phyloP scores from a whole-genome alignment of 2,329 filamentous ascomycete genomes.

The Phialocephala sp. region DNA sequence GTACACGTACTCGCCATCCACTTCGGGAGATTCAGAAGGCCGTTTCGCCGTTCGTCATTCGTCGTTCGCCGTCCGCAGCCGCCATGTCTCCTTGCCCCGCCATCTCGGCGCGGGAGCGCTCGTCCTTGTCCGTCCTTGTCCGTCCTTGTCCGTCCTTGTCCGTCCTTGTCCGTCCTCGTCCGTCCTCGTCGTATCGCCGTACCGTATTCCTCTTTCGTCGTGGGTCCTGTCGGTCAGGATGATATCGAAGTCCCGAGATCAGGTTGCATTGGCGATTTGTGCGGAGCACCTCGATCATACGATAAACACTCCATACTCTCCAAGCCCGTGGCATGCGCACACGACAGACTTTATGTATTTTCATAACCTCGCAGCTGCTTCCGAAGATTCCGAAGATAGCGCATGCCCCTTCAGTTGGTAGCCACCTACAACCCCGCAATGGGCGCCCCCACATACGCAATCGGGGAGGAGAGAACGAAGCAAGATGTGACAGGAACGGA shows the following conservation, averaged over 20 bases:
- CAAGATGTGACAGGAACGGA: not conserved
- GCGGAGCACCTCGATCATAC: not conserved
- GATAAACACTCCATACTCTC: not conserved
- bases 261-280: not conserved
- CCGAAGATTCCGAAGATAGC: conserved; percentile 7
- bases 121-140: too few species aligned
- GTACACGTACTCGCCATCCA: not conserved
- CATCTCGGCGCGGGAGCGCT: not conserved
- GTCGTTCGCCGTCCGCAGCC: not conserved
- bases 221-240: not conserved
- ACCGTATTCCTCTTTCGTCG: too few species aligned
- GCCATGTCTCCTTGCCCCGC: not conserved
- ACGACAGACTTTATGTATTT: conserved; percentile 10
- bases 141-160: too few species aligned
- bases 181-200: not conserved
- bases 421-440: not conserved
- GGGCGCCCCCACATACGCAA: not conserved
- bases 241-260: not conserved
- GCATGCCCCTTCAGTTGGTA: not conserved
- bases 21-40: not conserved
- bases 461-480: not conserved
- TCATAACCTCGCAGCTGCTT: conserved; percentile 4
- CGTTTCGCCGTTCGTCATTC: too few species aligned
- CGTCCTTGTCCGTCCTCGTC: too few species aligned
- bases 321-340: not conserved